Conservation (phyloP, 2,329 filamentous ascomycete species). For the Fusarium sp. region DNA sequence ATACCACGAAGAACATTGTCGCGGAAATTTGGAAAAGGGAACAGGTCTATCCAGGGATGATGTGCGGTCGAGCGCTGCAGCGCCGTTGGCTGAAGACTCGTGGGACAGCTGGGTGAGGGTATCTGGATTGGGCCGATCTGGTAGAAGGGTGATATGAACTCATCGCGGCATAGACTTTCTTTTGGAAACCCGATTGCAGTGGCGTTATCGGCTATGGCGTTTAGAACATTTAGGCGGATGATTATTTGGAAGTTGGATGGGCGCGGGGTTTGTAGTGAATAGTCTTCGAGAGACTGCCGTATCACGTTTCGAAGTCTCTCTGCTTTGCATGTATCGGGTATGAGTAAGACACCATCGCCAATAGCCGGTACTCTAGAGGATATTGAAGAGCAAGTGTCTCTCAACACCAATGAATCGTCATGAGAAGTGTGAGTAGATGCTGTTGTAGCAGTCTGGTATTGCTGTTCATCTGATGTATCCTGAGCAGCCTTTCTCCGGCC, state of each 20-base stretch:
- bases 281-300: background rate
- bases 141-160: background rate
- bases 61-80: background rate
- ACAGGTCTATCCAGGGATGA: background rate
- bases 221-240: background rate
- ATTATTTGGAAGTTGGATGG: background rate
- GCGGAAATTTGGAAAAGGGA: background rate
- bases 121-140: background rate
- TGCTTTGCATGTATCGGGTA: background rate
- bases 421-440: background rate
- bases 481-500: background rate
- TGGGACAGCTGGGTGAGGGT: background rate
- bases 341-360: background rate
- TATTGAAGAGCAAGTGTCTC: fast-evolving
- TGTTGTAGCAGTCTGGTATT: too few relatives aligned
- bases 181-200: background rate
- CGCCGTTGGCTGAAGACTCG: background rate
- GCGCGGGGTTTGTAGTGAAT: background rate
- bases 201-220: background rate
- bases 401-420: background rate
- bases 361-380: fast-evolving
- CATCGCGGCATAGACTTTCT: background rate
- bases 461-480: background rate
- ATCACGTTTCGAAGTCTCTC: background rate
- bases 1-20: background rate